These are phyloP conservation scores for Vachellia pachyceras DNA, from an alignment of 306 rosid genomes.

Conservation along the genomic window DNA sequence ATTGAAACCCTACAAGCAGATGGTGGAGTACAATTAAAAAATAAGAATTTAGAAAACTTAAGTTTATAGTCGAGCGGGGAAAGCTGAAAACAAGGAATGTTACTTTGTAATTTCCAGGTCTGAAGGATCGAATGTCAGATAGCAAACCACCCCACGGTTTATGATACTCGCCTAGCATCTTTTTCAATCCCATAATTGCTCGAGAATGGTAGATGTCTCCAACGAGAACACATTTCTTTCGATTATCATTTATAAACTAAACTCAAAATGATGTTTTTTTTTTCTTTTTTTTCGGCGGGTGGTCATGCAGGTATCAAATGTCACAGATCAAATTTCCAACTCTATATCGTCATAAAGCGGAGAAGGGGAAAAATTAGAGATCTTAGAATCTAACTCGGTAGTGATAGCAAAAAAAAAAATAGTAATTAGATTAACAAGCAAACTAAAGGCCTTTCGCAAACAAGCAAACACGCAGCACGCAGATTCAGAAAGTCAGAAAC, in stretches of 20 bases:
- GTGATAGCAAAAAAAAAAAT: not conserved
- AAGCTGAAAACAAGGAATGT: not conserved
- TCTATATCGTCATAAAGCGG: not conserved
- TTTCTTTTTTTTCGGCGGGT: too few species aligned
- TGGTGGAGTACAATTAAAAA: not conserved
- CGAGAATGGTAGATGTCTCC: not conserved
- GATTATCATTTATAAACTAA: not conserved
- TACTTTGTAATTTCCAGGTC: not conserved
- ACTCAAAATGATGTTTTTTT: not conserved
- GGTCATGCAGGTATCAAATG: constrained; percentile 6
- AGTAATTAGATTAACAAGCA: not conserved
- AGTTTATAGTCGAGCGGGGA: not conserved
- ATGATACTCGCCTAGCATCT: not conserved
- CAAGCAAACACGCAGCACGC: not conserved
- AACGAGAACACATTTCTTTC: not conserved
- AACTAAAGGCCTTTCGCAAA: not conserved
- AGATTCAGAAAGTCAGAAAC: constrained; percentile 9
- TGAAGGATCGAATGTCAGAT: not conserved
- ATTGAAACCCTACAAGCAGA: not conserved
- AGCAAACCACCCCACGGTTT: not conserved
- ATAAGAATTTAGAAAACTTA: not conserved
- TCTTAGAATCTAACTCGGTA: not conserved
- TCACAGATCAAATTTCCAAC: not conserved
- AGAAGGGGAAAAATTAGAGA: not conserved
- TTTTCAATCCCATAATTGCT: not conserved